Base-by-base conservation (phyloP, 768 basidiomycete genomes). In the Paxillus involutus region DNA sequence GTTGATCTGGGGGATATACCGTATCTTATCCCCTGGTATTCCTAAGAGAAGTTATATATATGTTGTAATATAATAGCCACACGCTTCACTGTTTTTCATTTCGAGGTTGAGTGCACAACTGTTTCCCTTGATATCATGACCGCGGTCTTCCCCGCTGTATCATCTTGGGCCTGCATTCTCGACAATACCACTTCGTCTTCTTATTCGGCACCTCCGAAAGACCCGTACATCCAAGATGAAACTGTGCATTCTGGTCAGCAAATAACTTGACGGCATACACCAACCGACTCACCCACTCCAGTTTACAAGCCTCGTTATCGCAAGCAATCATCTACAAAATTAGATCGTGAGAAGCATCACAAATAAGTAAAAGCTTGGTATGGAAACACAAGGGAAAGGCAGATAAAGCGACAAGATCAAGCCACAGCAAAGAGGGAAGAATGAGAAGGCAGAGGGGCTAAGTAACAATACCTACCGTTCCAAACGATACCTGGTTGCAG, bases 301-400 rank as follows among this genome's bases (percentile, higher is more conserved):
- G 74, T 58, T 79, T 74, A 67, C 93, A 96, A 14, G 77, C 73
- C 41, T 76, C 71, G 58, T 81, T 80, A 65, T 96, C 93, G 63
- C 93, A 96, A 14, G 77, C 93, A 57, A 96, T 86, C 93, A 96
- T 94, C 88, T 89, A 43, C 41, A 24, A 17, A 39, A 41, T n/a
- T 24, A 19, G 17, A 24, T 40, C 21, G 32, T 19, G 44, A 59
- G 17, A 41, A 47, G 4, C 26, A 29, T 41, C 41, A 30, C 47
- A 11, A 40, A 33, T 44, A 32, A 59, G 57, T 21, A 24, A 45
- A 17, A 29, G 4, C n/a, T 19, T 43, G 45, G 57, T 47, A 57
- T 59, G 41, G 59, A 59, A 46, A 29, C 50, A 45, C 44, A 46
- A 43, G 46, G 35, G 29, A 8, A 43, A 12, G 14, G 48, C 16